Base-by-base conservation (phyloP, 2,329 filamentous ascomycete genomes). In the Hypoxylon sp. region DNA sequence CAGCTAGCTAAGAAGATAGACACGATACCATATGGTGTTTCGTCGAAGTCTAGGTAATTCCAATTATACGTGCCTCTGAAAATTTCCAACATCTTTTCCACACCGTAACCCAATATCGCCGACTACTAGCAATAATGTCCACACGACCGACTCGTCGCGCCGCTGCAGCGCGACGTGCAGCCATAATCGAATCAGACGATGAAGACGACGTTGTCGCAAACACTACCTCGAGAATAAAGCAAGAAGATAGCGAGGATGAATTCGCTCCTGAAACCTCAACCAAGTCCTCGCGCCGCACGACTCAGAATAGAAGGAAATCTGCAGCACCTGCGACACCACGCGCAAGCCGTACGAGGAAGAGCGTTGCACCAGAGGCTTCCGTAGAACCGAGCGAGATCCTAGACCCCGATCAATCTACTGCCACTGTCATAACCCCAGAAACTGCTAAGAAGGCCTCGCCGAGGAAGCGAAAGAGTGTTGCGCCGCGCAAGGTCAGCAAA, bases 141-240 rank as follows among this genome's bases (percentile, higher is more conserved):
- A 68, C 72, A 63, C 71, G 83, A 73, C 77, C 81, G 54, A 79
- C 82, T 69, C 80, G 82, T 75, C 83, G 83, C 76, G 82, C 82
- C 65, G 76, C 76, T 35, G 83, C 85, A 39, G 80, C 91, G 57
- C 88, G 93, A 77, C 90, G 91, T 74, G 92, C 90, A 74, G 88
- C 91, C 55, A 86, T 97, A 52, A 83, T 94, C 66, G 94, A 97
- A 72, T 94, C 90, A 8, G 93, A 95, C 46, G 93, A 97, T 65
- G 92, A 94, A 63, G 89, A 92, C 70, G 84, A 88, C 60, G 81
- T 85, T 42, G 83, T 87, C 74, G 83, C 86, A 69, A 84, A 88
- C 75, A 85, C 87, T 56, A 82, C 78, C 46, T 78, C 73, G 48
- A 79, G 76, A 66, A 83, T 88, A 46, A 85, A 88, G 35, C 84